Conservation (phyloP, 2,329 filamentous ascomycete genomes). For the Sporothrix brasiliensis region DNA sequence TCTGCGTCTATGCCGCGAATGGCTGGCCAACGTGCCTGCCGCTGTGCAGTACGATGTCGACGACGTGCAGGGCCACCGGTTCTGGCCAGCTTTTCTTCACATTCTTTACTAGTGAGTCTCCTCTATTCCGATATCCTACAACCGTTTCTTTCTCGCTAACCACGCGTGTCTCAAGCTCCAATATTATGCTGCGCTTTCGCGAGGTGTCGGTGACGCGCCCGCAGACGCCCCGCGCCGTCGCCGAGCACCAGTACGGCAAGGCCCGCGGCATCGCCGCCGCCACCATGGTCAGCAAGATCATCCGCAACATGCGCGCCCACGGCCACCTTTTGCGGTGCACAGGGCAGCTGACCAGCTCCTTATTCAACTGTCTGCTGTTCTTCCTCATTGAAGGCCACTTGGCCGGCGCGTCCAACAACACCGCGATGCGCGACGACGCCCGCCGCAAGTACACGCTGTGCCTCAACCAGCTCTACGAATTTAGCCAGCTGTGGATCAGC, state of each 20-base stretch:
- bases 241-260: constrained; percentile 27
- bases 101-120: constrained; percentile 26
- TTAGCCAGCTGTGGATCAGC: constrained; percentile 34
- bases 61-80: constrained; percentile 29
- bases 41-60: constrained; percentile 30
- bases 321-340: constrained; percentile 33
- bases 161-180: constrained; percentile 22
- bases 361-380: constrained; percentile 34
- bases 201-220: constrained; percentile 32
- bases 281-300: constrained; percentile 34
- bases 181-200: constrained; percentile 35
- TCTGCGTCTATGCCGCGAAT: constrained; percentile 21
- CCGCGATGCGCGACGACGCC: constrained; percentile 31
- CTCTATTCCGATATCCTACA: not conserved
- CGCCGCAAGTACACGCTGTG: constrained; percentile 33
- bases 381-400: constrained; percentile 34
- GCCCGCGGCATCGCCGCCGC: constrained; percentile 34
- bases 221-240: constrained; percentile 18
- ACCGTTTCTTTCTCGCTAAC: not conserved
- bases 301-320: constrained; percentile 33
- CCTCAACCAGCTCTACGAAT: constrained; percentile 34
- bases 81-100: constrained; percentile 32
- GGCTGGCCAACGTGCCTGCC: constrained; percentile 16
- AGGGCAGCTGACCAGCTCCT: constrained; percentile 32
- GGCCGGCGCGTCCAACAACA: not conserved